phyloP scores from a whole-genome alignment of 2,329 filamentous ascomycete species.

The Pseudocercospora cruenta region DNA sequence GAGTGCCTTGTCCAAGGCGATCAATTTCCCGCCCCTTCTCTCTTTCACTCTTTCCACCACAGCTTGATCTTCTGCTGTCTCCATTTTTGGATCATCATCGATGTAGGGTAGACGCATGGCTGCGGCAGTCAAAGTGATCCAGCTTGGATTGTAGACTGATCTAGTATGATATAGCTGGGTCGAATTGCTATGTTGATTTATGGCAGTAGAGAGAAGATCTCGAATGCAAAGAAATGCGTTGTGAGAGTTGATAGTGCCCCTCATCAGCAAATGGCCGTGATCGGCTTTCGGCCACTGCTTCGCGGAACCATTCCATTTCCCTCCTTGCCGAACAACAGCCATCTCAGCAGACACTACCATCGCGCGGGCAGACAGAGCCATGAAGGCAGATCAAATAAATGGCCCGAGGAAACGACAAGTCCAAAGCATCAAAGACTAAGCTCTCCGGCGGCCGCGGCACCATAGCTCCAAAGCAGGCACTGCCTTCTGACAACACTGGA shows the following conservation, averaged over 20 bases:
- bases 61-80: slow-evolving; percentile 51
- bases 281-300: neutral
- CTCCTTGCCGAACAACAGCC: slow-evolving; percentile 3
- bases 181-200: neutral
- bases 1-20: slow-evolving; percentile 58
- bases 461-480: neutral
- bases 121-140: slow-evolving; percentile 3
- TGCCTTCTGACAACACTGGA: neutral
- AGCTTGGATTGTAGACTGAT: neutral
- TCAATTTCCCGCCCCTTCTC: slow-evolving; percentile 55
- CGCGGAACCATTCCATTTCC: neutral
- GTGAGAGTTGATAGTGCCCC: neutral
- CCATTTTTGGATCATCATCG: slow-evolving; percentile 53
- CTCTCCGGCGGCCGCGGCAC: neutral
- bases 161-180: neutral
- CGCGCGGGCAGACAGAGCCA: neutral
- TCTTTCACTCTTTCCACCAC: slow-evolving; percentile 56
- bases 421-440: slow-evolving; percentile 12
- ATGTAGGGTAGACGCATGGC: slow-evolving; percentile 61
- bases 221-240: neutral
- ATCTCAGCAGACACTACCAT: neutral
- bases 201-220: too few relatives aligned
- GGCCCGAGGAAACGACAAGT: slow-evolving; percentile 26
- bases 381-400: slow-evolving; percentile 10
- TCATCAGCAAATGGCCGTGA: neutral